Evolutionary conservation across 495 filamentous ascomycete genomes (phyloP), one percentile per base, ranked within the genome.

Genomic region (Hypoxylon cercidicola): DNA sequence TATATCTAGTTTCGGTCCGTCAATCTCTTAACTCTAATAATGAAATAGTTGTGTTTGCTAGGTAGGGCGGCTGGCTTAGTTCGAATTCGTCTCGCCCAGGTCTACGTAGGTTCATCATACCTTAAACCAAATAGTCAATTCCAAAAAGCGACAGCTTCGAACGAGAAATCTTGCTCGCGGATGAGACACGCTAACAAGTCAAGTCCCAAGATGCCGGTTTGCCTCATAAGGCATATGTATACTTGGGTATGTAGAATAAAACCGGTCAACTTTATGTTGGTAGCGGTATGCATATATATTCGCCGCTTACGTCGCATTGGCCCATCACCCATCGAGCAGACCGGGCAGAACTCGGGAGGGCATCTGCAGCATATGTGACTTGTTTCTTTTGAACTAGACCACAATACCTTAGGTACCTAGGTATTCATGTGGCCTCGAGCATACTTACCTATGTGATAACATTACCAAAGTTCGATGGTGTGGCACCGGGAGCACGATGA

Each of bases 391-490:
- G 4, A 32, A 32, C 30, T 4, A 32, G 30, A 32, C 30, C 30
- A 32, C 3, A 32, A 2, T 32, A 32, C 30, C 30, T n/a, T n/a
- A n/a, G n/a, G n/a, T n/a, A n/a, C n/a, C n/a, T n/a, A n/a, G n/a
- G n/a, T 32, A 32, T 32, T 32, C 30, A 32, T 32, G 30, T 32
- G 30, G 30, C 8, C 30, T 32, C 10, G 30, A 32, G 25, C 25
- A 28, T 25, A 32, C 25, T 7, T 28, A 3, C 7, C 25, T 41
- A 41, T 16, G 15, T 43, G 40, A 43, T 43, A 7, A 43, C 15
- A 43, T 43, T 3, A 43, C 15, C 16, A 43, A 37, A 52, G 25
- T 63, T 63, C 60, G 50, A 54, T 60, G 55, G 65, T 63, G 64
- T 45, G 65, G 55, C 64, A 53, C 60, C 60, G 60, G 59, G 59